Evolutionary conservation across 371 early-diverging fungal genomes (phyloP), one percentile per base, ranked within the genome.

Genomic region (Nematocida minor): DNA sequence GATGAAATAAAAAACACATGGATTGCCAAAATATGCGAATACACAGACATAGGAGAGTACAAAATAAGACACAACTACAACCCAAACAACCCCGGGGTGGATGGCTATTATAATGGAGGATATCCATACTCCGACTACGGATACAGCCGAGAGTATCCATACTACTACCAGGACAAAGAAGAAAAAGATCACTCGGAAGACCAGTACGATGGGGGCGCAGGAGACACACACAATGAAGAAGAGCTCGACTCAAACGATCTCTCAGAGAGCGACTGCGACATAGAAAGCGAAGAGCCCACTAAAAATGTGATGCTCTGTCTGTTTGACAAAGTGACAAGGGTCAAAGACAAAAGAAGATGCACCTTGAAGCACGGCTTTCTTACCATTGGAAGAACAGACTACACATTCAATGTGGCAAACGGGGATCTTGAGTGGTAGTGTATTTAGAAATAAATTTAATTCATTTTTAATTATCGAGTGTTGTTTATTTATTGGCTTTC

Each of bases 401-500:
- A 80, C 80, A 84, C 82, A 18, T 86, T 84, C 62, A 77, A 66
- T 66, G 71, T 66, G 22, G 86, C 85, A 16, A 77, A 77, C 20
- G 86, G 86, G 2, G 86, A 86, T 46, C 63, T 86, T n/a, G 81
- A 82, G 55, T 86, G 86, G 86, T 86, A 81, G 67, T 48, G 20
- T 41, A 67, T 40, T 36, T 54, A 14, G 38, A 7, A 68, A 40
- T 34, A 41, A 27, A 27, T 44, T 60, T 6, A 60, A 60, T 32
- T 31, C 18, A 25, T 20, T 9, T 36, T 38, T 31, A 31, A 25
- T n/a, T 60, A 31, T 18, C 25, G 29, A 9, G 9, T 14, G 9
- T 54, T 63, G 6, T 2, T 47, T 66, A 20, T 31, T 71, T 64
- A 29, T 63, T 51, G 36, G n/a, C 36, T 11, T 77, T 46, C 53